A percentile compares a stretch with the other conserved stretches of the same genome.
Evolutionary conservation across 2,329 filamentous ascomycete genomes (phyloP).

Genomic region (Fusarium pseudocircinatum): DNA sequence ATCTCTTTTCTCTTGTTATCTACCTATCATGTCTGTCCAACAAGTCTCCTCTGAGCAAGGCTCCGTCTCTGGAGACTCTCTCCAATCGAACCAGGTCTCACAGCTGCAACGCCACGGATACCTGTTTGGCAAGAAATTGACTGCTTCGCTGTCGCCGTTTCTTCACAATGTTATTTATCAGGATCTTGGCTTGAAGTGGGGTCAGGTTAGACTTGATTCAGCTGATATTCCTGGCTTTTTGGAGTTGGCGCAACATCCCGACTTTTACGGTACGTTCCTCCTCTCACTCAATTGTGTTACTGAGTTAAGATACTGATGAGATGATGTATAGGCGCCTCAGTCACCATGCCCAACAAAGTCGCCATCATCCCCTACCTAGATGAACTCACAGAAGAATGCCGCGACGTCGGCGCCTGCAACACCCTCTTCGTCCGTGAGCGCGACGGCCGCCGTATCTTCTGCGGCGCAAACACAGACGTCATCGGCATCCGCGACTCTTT

Average conservation of each 20-base stretch:
- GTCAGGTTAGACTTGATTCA: constrained; percentile 63
- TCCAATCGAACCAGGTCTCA: constrained; percentile 34
- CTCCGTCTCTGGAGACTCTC: constrained; percentile 37
- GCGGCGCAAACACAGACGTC: constrained; percentile 85
- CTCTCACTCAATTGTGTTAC: background rate
- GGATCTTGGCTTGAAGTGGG: constrained; percentile 61
- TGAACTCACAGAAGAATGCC: constrained; percentile 76
- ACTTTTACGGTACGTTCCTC: constrained; percentile 66
- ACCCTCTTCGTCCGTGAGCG: constrained; percentile 74
- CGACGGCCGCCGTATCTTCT: constrained; percentile 61
- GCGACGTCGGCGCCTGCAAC: constrained; percentile 81
- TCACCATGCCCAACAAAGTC: constrained; percentile 89
- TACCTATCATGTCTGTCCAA: constrained; percentile 33
- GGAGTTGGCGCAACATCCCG: constrained; percentile 62
- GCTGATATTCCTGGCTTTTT: constrained; percentile 60
- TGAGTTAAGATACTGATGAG: background rate
- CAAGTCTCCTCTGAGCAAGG: background rate
- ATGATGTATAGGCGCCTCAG: constrained; percentile 64
- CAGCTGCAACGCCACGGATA: constrained; percentile 59
- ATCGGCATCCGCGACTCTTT: constrained; percentile 81
- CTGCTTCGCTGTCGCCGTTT: constrained; percentile 64
- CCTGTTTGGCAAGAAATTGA: constrained; percentile 66
- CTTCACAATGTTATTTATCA: constrained; percentile 65
- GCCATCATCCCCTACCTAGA: constrained; percentile 79
- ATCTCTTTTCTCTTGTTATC: background rate